Percentiles rank a stretch among this genome's conserved stretches.
Evolutionary conservation across 176 grass and related monocot genomes (phyloP).

Genomic region (Metroxylon sagu): DNA sequence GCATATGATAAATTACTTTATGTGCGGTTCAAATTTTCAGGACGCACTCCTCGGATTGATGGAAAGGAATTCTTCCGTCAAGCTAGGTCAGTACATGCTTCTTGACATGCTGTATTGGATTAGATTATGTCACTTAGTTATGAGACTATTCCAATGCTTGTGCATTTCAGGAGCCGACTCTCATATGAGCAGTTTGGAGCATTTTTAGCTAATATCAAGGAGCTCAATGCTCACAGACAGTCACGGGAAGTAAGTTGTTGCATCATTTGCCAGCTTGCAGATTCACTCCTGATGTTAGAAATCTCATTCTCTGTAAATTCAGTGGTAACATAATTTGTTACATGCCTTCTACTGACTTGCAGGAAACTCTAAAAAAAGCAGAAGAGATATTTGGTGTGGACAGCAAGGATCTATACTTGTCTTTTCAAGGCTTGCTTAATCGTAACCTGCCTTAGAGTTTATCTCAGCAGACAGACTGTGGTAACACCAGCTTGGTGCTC

Average conservation of each 20-base stretch:
- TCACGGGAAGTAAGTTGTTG: slow-evolving; percentile 1
- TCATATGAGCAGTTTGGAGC: background rate
- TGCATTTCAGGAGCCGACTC: background rate
- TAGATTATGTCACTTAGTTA: too few species aligned
- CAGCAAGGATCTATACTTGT: background rate
- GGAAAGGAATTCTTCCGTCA: background rate
- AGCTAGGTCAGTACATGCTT: background rate
- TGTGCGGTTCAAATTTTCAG: background rate
- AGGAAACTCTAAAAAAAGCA: background rate
- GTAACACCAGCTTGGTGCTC: too few species aligned
- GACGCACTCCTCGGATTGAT: background rate
- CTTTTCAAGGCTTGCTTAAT: background rate
- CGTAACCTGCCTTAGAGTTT: too few species aligned
- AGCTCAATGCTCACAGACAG: background rate
- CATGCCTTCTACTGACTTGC: background rate
- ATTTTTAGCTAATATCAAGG: background rate
- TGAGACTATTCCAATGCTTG: background rate
- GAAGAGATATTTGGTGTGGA: background rate
- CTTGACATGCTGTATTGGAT: background rate
- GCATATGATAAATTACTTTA: background rate
- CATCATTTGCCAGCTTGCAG: background rate
- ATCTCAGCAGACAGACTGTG: too few species aligned
- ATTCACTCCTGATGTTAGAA: background rate
- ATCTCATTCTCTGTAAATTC: too few species aligned
- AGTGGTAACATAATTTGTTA: background rate